These are phyloP conservation scores for Fusarium dimerum DNA, from an alignment of 2,329 filamentous ascomycete genomes.

Conservation along the genomic window DNA sequence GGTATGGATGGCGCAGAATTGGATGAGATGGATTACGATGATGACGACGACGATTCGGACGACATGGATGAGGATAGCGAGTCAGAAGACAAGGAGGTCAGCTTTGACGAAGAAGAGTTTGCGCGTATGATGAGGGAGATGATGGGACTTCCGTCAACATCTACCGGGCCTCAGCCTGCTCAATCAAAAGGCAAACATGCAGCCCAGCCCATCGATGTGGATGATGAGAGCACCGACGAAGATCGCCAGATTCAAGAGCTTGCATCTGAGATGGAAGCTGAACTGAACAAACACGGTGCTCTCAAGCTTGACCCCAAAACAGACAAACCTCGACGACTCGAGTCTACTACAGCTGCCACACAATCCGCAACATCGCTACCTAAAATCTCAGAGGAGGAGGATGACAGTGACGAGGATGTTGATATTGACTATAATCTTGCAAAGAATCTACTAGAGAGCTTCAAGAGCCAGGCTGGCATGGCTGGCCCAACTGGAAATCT, in stretches of 20 bases:
- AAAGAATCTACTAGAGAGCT: constrained; percentile 87
- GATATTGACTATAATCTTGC: constrained; percentile 85
- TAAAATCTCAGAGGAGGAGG: constrained; percentile 47
- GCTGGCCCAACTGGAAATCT: constrained; percentile 86
- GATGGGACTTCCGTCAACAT: constrained; percentile 64
- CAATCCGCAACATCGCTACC: constrained; percentile 15
- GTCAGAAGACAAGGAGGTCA: constrained; percentile 72
- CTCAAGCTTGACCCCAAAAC: constrained; percentile 52
- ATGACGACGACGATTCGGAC: constrained; percentile 52
- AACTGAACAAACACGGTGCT: constrained; percentile 69
- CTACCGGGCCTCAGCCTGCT: background rate
- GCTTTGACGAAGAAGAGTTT: constrained; percentile 84
- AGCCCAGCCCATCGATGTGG: constrained; percentile 11
- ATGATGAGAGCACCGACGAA: constrained; percentile 39
- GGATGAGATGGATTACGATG: constrained; percentile 69
- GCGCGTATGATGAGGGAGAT: constrained; percentile 87
- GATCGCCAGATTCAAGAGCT: constrained; percentile 65
- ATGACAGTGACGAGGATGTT: constrained; percentile 60
- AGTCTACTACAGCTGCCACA: constrained; percentile 24
- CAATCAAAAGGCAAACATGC: constrained; percentile 2
- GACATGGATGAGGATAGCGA: constrained; percentile 58
- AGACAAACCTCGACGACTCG: constrained; percentile 34
- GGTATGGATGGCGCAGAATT: constrained; percentile 77
- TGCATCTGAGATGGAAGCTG: constrained; percentile 69
- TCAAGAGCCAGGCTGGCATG: constrained; percentile 86